Conservation (phyloP, 192 early-diverging fungal genomes). For the Umbelopsis vinacea region DNA sequence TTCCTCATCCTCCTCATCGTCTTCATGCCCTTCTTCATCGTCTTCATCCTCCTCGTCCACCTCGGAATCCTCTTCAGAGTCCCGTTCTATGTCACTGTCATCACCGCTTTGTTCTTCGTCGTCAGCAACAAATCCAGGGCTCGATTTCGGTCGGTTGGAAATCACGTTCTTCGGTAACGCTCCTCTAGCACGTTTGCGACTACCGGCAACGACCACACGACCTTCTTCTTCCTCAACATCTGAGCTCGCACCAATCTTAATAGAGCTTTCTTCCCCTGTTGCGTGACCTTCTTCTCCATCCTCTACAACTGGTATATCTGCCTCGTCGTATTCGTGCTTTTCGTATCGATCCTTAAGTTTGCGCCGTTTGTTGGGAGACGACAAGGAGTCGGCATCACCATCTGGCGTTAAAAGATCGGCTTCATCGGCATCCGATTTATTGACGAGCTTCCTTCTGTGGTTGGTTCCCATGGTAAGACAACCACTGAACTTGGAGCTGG, state of each 20-base stretch:
- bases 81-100: conserved; percentile 6
- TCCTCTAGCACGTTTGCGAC: conserved; percentile 26
- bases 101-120: conserved; percentile 15
- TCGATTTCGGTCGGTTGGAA: conserved; percentile 9
- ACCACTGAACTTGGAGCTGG: conserved; percentile 35
- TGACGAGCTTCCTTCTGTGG: conserved; percentile 29
- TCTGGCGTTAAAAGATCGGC: conserved; percentile 1
- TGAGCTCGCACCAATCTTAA: conserved; percentile 2
- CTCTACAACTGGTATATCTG: conserved; percentile 17
- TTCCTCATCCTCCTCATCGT: not conserved
- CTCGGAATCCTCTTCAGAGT: conserved; percentile 20
- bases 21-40: not conserved
- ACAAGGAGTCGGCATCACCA: not conserved
- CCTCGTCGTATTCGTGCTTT: conserved; percentile 18
- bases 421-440: conserved; percentile 15
- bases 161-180: not conserved
- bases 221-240: conserved; percentile 19
- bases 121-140: conserved; percentile 11
- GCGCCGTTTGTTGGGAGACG: conserved; percentile 13
- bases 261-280: conserved; percentile 15
- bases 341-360: not conserved
- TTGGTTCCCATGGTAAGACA: conserved; percentile 45
- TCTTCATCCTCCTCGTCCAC: conserved; percentile 14
- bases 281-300: conserved; percentile 16
- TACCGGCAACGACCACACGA: conserved; percentile 20